phyloP scores from a whole-genome alignment of 768 basidiomycete genomes.

The Boletus tylopilopsis region DNA sequence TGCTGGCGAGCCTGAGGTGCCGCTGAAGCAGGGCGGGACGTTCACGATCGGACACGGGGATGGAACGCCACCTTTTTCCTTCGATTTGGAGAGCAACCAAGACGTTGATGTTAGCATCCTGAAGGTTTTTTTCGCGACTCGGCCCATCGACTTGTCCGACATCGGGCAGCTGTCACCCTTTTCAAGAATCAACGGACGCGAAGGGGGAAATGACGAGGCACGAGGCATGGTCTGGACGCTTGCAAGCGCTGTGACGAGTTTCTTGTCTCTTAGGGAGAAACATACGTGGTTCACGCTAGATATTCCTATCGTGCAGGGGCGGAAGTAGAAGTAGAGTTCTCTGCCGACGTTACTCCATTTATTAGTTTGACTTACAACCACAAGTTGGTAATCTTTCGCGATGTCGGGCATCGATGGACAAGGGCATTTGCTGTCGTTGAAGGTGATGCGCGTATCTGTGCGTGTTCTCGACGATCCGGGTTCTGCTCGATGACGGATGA shows the following conservation, averaged over 20 bases:
- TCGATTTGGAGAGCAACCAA: constrained; percentile 27
- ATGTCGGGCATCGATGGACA: constrained; percentile 45
- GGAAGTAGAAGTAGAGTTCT: too few species aligned
- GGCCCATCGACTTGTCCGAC: constrained; percentile 32
- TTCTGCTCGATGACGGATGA: neutral
- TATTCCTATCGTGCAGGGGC: constrained; percentile 8
- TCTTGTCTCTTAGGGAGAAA: neutral
- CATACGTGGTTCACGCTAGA: constrained; percentile 18
- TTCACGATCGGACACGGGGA: constrained; percentile 42
- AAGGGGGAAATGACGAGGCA: neutral
- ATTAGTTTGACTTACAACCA: too few species aligned
- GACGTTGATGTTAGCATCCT: constrained; percentile 40
- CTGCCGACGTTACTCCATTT: too few species aligned
- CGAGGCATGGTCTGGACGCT: too few species aligned
- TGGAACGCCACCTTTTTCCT: constrained; percentile 26
- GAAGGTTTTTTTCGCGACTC: constrained; percentile 40
- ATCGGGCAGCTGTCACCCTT: constrained; percentile 36
- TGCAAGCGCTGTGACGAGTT: neutral
- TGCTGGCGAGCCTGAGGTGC: constrained; percentile 1
- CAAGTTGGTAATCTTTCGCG: neutral
- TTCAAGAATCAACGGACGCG: neutral
- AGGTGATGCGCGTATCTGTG: constrained; percentile 88
- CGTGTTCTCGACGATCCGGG: constrained; percentile 29
- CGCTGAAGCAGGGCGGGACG: constrained; percentile 1
- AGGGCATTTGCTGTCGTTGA: constrained; percentile 68